These are phyloP conservation scores for Ophiostoma novo-ulmi DNA, from an alignment of 2,329 filamentous ascomycete species.

Conservation along the genomic window DNA sequence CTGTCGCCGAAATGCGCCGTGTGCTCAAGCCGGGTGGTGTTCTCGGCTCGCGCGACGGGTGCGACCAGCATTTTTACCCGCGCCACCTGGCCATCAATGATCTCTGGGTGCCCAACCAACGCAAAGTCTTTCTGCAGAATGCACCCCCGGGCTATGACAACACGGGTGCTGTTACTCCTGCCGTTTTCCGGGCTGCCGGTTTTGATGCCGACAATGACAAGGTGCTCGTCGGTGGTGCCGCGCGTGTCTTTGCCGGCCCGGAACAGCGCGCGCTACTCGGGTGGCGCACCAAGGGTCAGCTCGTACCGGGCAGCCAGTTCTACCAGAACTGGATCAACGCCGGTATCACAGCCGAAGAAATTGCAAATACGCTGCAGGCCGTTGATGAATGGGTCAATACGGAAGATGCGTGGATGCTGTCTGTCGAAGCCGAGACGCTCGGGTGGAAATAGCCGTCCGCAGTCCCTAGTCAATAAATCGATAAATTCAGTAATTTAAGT, in stretches of 20 bases:
- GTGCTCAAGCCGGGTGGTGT: background rate
- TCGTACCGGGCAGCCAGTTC: background rate
- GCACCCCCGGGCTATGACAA: constrained; percentile 21
- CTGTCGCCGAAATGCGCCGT: background rate
- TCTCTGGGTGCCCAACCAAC: constrained; percentile 31
- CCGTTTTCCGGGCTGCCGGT: background rate
- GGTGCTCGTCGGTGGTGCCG: background rate
- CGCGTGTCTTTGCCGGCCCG: background rate
- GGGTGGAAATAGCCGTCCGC: background rate
- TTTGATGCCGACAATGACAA: background rate
- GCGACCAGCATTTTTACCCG: constrained; percentile 35
- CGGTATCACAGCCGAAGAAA: background rate
- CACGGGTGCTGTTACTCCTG: background rate
- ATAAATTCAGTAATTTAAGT: background rate
- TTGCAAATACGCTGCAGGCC: background rate
- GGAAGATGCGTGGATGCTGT: constrained; percentile 3
- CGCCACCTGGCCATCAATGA: constrained; percentile 28
- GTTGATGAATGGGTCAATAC: background rate
- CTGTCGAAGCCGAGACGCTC: background rate
- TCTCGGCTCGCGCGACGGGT: constrained; percentile 21
- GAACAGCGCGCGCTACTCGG: background rate
- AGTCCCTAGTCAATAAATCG: background rate
- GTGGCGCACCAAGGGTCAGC: background rate
- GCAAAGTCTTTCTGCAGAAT: constrained; percentile 23
- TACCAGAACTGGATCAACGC: constrained; percentile 2